phyloP scores from a whole-genome alignment of 2,329 filamentous ascomycete genomes.

The Calonectria hongkongensis region DNA sequence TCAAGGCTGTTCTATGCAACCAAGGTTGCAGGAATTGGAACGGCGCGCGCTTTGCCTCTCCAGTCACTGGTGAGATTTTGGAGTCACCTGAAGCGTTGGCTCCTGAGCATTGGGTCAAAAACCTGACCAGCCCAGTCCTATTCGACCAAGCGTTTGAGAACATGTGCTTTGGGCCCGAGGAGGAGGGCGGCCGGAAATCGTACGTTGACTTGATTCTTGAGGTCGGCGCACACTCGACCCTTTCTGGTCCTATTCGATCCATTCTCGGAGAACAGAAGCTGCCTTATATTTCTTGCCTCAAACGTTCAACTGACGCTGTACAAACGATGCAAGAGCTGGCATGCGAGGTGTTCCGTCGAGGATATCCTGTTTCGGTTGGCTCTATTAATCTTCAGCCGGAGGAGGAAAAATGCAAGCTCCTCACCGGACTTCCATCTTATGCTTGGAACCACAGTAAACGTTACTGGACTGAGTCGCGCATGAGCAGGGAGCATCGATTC shows the following conservation, averaged over 20 bases:
- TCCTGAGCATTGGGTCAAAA: slow-evolving; percentile 7
- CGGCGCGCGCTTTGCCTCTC: background rate
- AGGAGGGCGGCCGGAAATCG: background rate
- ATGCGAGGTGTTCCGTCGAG: background rate
- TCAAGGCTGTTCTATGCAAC: background rate
- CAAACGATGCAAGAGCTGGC: background rate
- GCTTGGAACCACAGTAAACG: slow-evolving; percentile 54
- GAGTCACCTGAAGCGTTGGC: background rate
- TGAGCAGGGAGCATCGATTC: slow-evolving; percentile 51
- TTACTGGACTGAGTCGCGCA: slow-evolving; percentile 60
- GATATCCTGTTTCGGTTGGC: background rate
- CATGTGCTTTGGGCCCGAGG: slow-evolving; percentile 10
- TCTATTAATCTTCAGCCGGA: background rate
- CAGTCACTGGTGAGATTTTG: background rate
- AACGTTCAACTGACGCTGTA: slow-evolving; percentile 6
- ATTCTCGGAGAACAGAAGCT: slow-evolving; percentile 14
- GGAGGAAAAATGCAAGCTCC: slow-evolving; percentile 24
- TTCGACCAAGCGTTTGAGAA: slow-evolving; percentile 6
- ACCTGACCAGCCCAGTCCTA: slow-evolving; percentile 3
- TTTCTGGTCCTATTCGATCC: slow-evolving; percentile 8
- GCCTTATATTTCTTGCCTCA: background rate
- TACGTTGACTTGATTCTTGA: slow-evolving; percentile 12
- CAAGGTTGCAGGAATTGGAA: background rate
- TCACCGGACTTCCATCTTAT: slow-evolving; percentile 58
- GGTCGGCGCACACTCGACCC: slow-evolving; percentile 8